These are phyloP conservation scores for Mycena metata DNA, from an alignment of 768 basidiomycete genomes.

Conservation along the genomic window DNA sequence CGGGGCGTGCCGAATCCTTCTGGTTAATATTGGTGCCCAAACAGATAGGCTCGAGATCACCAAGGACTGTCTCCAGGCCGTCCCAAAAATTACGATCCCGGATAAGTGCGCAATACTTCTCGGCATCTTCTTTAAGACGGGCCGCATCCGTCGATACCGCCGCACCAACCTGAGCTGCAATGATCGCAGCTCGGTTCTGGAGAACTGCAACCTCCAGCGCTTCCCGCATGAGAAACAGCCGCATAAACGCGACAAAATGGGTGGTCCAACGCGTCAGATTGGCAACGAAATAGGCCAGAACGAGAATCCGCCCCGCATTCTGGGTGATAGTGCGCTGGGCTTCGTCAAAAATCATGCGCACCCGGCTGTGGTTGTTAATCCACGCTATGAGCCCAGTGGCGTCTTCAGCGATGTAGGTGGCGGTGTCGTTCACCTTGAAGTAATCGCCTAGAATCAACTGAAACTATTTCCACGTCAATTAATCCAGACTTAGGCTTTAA, in stretches of 20 bases:
- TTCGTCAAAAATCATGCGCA: constrained; percentile 24
- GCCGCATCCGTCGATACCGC: constrained; percentile 10
- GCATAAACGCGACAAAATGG: constrained; percentile 29
- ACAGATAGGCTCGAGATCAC: too few species aligned
- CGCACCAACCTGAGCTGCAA: constrained; percentile 31
- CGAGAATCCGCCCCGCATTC: background rate
- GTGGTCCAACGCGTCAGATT: constrained; percentile 39
- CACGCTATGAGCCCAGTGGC: constrained; percentile 31
- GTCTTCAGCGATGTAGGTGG: constrained; percentile 15
- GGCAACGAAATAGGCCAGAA: constrained; percentile 26
- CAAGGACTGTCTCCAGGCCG: background rate
- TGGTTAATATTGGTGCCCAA: too few species aligned
- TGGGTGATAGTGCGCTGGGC: background rate
- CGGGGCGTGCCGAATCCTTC: too few species aligned
- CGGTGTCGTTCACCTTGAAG: constrained; percentile 20
- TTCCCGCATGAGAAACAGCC: constrained; percentile 13
- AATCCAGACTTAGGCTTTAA: background rate
- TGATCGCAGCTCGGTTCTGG: constrained; percentile 15
- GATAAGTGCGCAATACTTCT: constrained; percentile 4
- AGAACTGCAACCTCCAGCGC: constrained; percentile 13
- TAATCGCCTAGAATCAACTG: constrained; percentile 32
- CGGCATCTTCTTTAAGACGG: background rate
- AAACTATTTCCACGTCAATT: constrained; percentile 2
- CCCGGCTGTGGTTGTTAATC: constrained; percentile 33
- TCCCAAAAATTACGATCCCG: constrained; percentile 8